A percentile compares a stretch with the other conserved stretches of the same genome.
These are phyloP conservation scores for Picochlorum sp. DNA, from an alignment of 139 green algal genomes.

Conservation along the genomic window DNA sequence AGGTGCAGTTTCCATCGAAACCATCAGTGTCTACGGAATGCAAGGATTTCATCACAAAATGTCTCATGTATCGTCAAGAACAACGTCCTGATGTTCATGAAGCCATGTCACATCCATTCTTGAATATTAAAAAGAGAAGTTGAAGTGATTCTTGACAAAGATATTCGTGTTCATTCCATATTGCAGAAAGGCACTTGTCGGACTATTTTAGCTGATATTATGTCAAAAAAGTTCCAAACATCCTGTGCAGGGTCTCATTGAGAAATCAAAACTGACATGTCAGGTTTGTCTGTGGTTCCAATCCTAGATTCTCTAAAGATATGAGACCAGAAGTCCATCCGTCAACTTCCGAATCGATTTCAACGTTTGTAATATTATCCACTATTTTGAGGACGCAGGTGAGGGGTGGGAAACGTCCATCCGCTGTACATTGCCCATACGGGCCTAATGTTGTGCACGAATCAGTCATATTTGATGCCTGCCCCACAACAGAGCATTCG, in stretches of 20 bases:
- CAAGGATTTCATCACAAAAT: constrained; percentile 74
- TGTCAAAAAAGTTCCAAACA: too few species aligned
- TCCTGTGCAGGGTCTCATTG: too few species aligned
- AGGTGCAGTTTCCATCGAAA: constrained; percentile 59
- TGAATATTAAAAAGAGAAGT: constrained; percentile 32
- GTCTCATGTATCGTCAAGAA: constrained; percentile 50
- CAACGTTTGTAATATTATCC: not conserved
- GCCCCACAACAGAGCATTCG: too few species aligned
- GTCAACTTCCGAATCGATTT: not conserved
- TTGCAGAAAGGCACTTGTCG: too few species aligned
- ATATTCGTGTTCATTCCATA: not conserved
- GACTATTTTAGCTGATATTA: too few species aligned
- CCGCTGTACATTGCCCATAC: not conserved
- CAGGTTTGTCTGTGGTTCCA: not conserved
- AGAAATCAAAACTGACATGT: not conserved
- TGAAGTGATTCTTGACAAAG: not conserved
- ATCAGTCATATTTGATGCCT: too few species aligned
- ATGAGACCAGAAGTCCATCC: constrained; percentile 9
- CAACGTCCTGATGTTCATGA: constrained; percentile 57
- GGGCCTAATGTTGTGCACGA: not conserved
- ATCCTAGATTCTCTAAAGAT: not conserved
- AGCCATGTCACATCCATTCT: constrained; percentile 58
- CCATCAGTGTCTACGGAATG: constrained; percentile 66
- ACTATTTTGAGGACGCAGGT: constrained; percentile 4
- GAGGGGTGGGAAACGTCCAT: constrained; percentile 1